These are phyloP conservation scores for Dictyostelium firmibasis DNA, from an alignment of 78 protist genomes.

Conservation along the genomic window DNA sequence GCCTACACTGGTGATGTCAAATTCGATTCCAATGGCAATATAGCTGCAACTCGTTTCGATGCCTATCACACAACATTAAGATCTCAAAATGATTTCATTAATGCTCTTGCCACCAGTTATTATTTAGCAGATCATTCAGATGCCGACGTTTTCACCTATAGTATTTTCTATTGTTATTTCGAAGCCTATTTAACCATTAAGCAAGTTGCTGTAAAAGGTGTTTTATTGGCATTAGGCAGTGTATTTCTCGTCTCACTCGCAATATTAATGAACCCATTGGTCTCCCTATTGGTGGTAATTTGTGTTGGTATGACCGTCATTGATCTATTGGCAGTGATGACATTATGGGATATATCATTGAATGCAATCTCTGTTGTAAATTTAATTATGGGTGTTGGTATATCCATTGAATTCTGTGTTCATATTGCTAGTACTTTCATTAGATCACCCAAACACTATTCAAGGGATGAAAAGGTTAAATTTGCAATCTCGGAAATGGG, in stretches of 20 bases:
- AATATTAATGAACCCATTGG: slow-evolving; percentile 28
- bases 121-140: slow-evolving; percentile 12
- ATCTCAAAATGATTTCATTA: slow-evolving; percentile 72
- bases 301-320: slow-evolving; percentile 50
- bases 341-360: slow-evolving; percentile 67
- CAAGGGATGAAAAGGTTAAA: slow-evolving; percentile 42
- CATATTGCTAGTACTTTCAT: slow-evolving; percentile 69
- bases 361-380: slow-evolving; percentile 87
- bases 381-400: slow-evolving; percentile 83
- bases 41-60: slow-evolving; percentile 33
- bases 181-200: slow-evolving; percentile 76
- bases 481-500: slow-evolving; percentile 79
- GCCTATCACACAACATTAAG: slow-evolving; percentile 46
- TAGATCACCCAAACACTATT: slow-evolving; percentile 7
- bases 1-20: background rate
- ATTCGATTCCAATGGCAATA: background rate
- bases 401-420: slow-evolving; percentile 84
- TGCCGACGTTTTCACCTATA: slow-evolving; percentile 47
- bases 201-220: slow-evolving; percentile 22
- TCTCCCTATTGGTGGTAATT: slow-evolving; percentile 38
- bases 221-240: slow-evolving; percentile 50
- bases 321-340: slow-evolving; percentile 72
- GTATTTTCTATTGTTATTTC: slow-evolving; percentile 75
- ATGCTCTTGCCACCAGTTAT: slow-evolving; percentile 19
- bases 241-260: slow-evolving; percentile 60